phyloP scores from a whole-genome alignment of 345 rosid genomes.

The Dipteronia sinensis region DNA sequence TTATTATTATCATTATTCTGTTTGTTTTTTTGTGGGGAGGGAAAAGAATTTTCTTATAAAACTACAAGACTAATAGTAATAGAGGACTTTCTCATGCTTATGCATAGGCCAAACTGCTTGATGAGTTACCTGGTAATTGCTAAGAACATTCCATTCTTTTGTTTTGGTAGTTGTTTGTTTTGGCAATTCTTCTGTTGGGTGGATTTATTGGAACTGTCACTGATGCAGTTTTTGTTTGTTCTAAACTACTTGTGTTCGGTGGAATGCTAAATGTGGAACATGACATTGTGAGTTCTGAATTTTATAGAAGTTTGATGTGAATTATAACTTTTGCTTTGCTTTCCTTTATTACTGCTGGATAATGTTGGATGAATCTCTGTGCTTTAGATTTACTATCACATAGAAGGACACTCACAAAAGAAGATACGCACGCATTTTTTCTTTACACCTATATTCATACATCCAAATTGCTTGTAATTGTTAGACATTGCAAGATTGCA shows the following conservation, averaged over 20 bases:
- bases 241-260: neutral
- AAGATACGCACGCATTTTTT: neutral
- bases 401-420: neutral
- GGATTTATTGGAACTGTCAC: neutral
- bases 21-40: neutral
- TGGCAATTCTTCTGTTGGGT: neutral
- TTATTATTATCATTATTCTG: neutral
- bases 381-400: neutral
- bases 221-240: neutral
- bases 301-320: neutral
- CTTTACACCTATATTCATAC: neutral
- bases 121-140: neutral
- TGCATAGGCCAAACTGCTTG: neutral
- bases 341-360: neutral
- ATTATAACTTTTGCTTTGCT: neutral
- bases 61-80: neutral
- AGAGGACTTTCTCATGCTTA: neutral
- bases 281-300: neutral
- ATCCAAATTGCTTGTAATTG: slow-evolving; percentile 12
- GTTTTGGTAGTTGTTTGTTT: neutral
- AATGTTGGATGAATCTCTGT: neutral
- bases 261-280: neutral
- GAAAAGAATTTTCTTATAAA: neutral
- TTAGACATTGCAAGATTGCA: slow-evolving; percentile 80
- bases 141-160: neutral